phyloP scores from a whole-genome alignment of 2,329 filamentous ascomycete species.

The Arthrobotrys sinensis region DNA sequence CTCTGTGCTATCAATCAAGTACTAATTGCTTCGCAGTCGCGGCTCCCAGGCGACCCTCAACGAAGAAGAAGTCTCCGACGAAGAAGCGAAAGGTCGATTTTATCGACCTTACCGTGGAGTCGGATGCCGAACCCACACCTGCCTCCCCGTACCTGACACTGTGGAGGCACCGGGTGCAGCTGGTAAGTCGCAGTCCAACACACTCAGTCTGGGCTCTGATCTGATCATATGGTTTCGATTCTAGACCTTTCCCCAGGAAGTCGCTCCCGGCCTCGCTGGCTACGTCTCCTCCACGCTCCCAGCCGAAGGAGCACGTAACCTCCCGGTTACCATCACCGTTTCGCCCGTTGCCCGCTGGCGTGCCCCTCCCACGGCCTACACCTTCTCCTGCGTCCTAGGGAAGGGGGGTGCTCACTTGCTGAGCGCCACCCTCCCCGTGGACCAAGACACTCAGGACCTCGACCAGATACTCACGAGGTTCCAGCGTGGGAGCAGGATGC shows the following conservation, averaged over 20 bases:
- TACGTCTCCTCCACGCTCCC: background rate
- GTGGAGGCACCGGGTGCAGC: slow-evolving; percentile 44
- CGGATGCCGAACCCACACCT: slow-evolving; percentile 3
- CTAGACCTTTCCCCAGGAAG: slow-evolving; percentile 9
- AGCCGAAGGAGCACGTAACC: background rate
- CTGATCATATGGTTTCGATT: background rate
- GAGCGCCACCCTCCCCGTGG: slow-evolving; percentile 5
- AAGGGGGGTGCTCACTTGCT: slow-evolving; percentile 22
- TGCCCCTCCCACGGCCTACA: background rate
- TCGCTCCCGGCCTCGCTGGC: background rate
- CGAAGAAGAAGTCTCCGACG: background rate
- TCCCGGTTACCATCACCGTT: background rate
- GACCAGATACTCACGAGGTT: slow-evolving; percentile 21
- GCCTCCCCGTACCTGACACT: slow-evolving; percentile 27
- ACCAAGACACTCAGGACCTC: background rate
- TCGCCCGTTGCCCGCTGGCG: background rate
- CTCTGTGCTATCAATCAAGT: background rate
- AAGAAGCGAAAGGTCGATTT: slow-evolving; percentile 28
- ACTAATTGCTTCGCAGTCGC: background rate
- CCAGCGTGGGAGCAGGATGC: slow-evolving; percentile 1
- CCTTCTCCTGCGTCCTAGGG: slow-evolving; percentile 5
- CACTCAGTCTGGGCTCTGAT: background rate
- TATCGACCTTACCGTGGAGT: background rate
- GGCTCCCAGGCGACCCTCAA: background rate
- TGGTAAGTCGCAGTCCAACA: slow-evolving; percentile 22